Evolutionary conservation across 2,329 filamentous ascomycete species (phyloP), one percentile per base, ranked within the genome.

Genomic region (Sarocladium kiliense): DNA sequence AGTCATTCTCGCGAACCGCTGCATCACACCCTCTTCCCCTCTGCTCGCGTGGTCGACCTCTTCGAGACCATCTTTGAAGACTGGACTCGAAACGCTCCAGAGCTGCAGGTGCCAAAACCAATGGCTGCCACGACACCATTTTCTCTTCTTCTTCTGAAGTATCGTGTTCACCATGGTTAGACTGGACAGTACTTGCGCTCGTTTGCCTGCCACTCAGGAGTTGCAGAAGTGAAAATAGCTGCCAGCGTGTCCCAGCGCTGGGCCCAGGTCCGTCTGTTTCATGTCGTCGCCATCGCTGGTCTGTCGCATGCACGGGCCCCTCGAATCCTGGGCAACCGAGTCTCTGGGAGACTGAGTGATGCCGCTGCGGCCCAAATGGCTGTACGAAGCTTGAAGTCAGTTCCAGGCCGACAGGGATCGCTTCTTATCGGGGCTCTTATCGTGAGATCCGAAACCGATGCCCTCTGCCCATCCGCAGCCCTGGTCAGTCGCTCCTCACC

Each of bases 191-290:
- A n/a, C n/a, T n/a, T n/a, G n/a, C n/a, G n/a, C n/a, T n/a, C n/a
- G n/a, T n/a, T n/a, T n/a, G n/a, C n/a, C n/a, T n/a, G n/a, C n/a
- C n/a, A n/a, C n/a, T n/a, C n/a, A n/a, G n/a, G n/a, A n/a, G n/a
- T n/a, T n/a, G n/a, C n/a, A n/a, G n/a, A n/a, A n/a, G n/a, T n/a
- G n/a, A n/a, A n/a, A n/a, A n/a, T n/a, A n/a, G n/a, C n/a, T n/a
- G n/a, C n/a, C n/a, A n/a, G n/a, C n/a, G n/a, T n/a, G 21, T 26
- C 42, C 42, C 42, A 45, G 42, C 42, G 42, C 23, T 18, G 19
- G 42, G 6, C 42, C 42, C n/a, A n/a, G n/a, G n/a, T n/a, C 47
- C 47, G 44, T 51, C 27, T 51, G 47, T 51, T 51, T 51, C 47
- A 51, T 23, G 19, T 34, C n/a, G 27, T 51, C 27, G 47, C 26